Evolutionary conservation across 2,329 filamentous ascomycete species (phyloP).

Genomic region (Blastomyces gilchristii): DNA sequence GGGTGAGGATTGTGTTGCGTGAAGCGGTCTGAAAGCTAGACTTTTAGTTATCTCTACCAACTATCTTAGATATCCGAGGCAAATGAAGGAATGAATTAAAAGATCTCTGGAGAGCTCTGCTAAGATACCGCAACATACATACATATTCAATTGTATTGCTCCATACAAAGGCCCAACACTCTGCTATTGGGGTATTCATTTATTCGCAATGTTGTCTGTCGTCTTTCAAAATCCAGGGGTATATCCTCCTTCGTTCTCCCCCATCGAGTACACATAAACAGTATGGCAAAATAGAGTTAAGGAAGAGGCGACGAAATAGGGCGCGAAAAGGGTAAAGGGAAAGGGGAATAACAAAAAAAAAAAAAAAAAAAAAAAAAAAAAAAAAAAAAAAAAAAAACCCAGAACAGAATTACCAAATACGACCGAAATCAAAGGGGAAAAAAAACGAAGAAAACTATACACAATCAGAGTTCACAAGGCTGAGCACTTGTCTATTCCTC

Average conservation of each 20-base stretch:
- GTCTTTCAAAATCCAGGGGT: background rate
- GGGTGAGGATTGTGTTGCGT: too few species aligned
- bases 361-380: too few species aligned
- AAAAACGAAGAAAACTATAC: background rate
- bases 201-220: background rate
- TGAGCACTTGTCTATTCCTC: background rate
- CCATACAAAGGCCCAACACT: background rate
- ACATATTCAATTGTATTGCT: background rate
- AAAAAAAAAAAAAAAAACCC: too few species aligned
- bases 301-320: too few species aligned
- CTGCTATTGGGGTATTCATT: background rate
- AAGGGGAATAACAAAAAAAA: background rate
- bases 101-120: background rate
- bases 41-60: too few species aligned
- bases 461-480: background rate
- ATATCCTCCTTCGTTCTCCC: background rate
- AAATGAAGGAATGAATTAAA: background rate
- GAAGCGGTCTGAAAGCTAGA: too few species aligned
- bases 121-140: background rate
- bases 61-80: too few species aligned
- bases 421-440: background rate
- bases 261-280: background rate
- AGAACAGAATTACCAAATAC: background rate
- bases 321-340: background rate
- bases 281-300: background rate